phyloP scores from a whole-genome alignment of 2,329 filamentous ascomycete species.

The Trichoderma sp. region DNA sequence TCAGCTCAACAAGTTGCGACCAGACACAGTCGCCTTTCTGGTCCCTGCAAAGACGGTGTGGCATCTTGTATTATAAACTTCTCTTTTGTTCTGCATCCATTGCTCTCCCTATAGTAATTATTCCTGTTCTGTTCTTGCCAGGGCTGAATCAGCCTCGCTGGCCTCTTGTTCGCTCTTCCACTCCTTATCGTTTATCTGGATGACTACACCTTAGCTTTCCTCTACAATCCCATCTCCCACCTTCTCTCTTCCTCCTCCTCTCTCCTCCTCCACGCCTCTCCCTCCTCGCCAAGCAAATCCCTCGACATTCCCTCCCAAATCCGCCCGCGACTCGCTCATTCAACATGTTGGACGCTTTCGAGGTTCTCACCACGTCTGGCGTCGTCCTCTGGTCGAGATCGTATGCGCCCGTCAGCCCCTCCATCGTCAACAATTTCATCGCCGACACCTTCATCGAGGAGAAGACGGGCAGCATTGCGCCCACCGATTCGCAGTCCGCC shows the following conservation, averaged over 20 bases:
- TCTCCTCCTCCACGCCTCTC: neutral
- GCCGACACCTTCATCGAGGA: slow-evolving; percentile 98
- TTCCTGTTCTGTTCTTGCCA: too few relatives aligned
- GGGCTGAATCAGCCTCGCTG: neutral
- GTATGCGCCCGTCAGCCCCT: slow-evolving; percentile 76
- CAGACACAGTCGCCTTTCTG: neutral
- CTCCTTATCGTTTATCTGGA: slow-evolving; percentile 22
- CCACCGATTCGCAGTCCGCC: slow-evolving; percentile 61
- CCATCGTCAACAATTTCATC: slow-evolving; percentile 92
- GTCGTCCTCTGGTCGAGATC: slow-evolving; percentile 95
- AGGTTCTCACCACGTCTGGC: slow-evolving; percentile 92
- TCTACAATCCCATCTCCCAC: neutral
- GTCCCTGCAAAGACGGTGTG: slow-evolving; percentile 6
- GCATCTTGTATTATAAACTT: neutral
- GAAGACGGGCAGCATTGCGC: slow-evolving; percentile 65
- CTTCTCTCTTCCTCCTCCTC: neutral
- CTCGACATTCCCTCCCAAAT: neutral
- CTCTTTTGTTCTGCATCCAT: neutral
- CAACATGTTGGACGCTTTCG: slow-evolving; percentile 91
- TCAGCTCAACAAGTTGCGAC: slow-evolving; percentile 2
- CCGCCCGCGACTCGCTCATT: neutral
- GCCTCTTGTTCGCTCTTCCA: slow-evolving; percentile 10
- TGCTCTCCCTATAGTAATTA: neutral
- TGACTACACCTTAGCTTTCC: slow-evolving; percentile 1
- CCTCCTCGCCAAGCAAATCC: neutral